A percentile compares a stretch with the other conserved stretches of the same genome.
phyloP scores from a whole-genome alignment of 2,329 filamentous ascomycete genomes.

The Alternaria brassicicola region DNA sequence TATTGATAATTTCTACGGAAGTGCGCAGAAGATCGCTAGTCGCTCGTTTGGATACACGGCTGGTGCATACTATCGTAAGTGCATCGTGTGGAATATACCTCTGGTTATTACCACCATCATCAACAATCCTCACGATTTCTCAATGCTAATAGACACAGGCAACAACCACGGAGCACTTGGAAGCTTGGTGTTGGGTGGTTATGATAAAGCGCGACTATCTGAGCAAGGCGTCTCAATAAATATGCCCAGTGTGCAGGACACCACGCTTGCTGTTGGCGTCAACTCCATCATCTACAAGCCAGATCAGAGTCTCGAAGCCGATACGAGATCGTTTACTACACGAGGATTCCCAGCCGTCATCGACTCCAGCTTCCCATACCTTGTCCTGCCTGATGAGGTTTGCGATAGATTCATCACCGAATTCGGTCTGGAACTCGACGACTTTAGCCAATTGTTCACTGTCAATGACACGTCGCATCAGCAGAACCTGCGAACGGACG shows the following conservation, averaged over 20 bases:
- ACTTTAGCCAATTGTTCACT: constrained; percentile 40
- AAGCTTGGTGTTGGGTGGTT: constrained; percentile 51
- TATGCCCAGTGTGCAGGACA: constrained; percentile 29
- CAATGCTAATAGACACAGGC: constrained; percentile 18
- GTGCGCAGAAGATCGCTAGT: constrained; percentile 26
- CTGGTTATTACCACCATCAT: background rate
- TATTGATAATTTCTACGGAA: constrained; percentile 23
- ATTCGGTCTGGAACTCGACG: constrained; percentile 47
- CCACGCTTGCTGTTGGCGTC: constrained; percentile 34
- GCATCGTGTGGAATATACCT: background rate
- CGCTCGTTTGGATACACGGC: constrained; percentile 44
- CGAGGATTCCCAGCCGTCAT: constrained; percentile 39
- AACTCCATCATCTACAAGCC: constrained; percentile 32
- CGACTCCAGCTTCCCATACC: constrained; percentile 49
- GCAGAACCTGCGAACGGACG: constrained; percentile 32
- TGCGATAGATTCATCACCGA: constrained; percentile 46
- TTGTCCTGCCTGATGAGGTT: constrained; percentile 39
- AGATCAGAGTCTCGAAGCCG: constrained; percentile 18
- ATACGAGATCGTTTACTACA: constrained; percentile 13
- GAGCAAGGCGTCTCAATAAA: constrained; percentile 22
- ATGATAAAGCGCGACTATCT: constrained; percentile 45
- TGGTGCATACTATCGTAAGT: constrained; percentile 46
- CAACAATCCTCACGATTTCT: background rate
- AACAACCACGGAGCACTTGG: constrained; percentile 37
- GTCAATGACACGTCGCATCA: constrained; percentile 37